phyloP scores from a whole-genome alignment of 1,284 basidiomycete genomes.

The Ganoderma lingzhi region DNA sequence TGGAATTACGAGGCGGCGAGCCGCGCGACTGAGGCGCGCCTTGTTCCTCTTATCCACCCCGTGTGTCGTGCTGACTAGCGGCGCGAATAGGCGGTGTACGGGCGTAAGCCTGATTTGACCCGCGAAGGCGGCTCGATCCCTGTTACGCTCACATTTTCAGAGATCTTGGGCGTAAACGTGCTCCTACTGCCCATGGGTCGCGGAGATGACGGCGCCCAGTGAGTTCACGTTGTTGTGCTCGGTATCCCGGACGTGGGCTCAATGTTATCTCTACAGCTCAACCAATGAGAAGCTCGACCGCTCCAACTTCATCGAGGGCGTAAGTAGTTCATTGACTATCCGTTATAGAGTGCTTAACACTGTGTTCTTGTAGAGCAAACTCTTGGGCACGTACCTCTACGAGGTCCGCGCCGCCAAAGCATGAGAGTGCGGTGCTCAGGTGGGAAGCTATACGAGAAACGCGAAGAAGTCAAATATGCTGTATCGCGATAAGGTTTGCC shows the following conservation, averaged over 20 bases:
- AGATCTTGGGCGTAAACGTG: constrained; percentile 84
- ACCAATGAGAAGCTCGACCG: constrained; percentile 97
- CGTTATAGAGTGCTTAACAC: background rate
- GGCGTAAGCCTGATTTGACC: constrained; percentile 31
- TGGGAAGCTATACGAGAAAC: background rate
- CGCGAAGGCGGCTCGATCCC: constrained; percentile 95
- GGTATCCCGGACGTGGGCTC: background rate
- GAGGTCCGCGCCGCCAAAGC: constrained; percentile 63
- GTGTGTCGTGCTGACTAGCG: background rate
- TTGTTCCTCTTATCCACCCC: background rate
- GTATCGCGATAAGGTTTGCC: background rate
- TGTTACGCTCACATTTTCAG: constrained; percentile 95
- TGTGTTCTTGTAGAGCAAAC: constrained; percentile 61
- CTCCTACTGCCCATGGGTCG: constrained; percentile 92
- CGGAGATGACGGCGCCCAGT: constrained; percentile 95
- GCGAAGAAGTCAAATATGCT: constrained; percentile 1
- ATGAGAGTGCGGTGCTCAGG: background rate
- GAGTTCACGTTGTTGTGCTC: constrained; percentile 42
- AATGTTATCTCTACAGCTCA: constrained; percentile 57
- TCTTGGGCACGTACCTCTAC: constrained; percentile 87
- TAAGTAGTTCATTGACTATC: constrained; percentile 44
- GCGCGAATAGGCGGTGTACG: constrained; percentile 36
- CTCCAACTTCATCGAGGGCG: constrained; percentile 93
- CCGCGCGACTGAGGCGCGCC: constrained; percentile 63
- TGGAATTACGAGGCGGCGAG: constrained; percentile 97